Percentiles rank a stretch among this genome's conserved stretches.
Evolutionary conservation across 2,329 filamentous ascomycete genomes (phyloP).

Genomic region (Rutstroemia sp.): DNA sequence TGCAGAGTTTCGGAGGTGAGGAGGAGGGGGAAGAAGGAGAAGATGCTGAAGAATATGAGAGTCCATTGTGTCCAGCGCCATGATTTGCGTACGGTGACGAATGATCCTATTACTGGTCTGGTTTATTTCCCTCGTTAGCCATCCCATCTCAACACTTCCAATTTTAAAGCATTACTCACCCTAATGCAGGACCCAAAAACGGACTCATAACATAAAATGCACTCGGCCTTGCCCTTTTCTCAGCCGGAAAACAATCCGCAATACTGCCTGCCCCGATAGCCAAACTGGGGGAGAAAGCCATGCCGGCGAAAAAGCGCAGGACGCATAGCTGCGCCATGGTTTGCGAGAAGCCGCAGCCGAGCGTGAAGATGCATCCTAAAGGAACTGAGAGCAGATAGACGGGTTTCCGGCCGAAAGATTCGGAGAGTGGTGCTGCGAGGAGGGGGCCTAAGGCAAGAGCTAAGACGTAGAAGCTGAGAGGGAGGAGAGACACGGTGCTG

Average conservation of each 20-base stretch:
- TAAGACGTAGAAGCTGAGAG: conserved; percentile 40
- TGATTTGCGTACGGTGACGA: conserved; percentile 36
- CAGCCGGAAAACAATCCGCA: conserved; percentile 39
- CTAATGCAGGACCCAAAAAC: conserved; percentile 45
- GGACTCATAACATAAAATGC: conserved; percentile 43
- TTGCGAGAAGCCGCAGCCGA: conserved; percentile 56
- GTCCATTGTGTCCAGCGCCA: conserved; percentile 51
- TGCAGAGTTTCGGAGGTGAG: conserved; percentile 36
- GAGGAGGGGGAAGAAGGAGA: conserved; percentile 37
- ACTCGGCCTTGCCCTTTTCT: conserved; percentile 36
- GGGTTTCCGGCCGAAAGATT: conserved; percentile 44
- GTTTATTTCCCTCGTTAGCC: not conserved
- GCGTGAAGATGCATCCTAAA: conserved; percentile 48
- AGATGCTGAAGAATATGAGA: conserved; percentile 40
- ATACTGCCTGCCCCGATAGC: conserved; percentile 43
- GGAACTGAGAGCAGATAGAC: conserved; percentile 38
- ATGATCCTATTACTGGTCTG: conserved; percentile 32
- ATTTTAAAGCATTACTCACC: conserved; percentile 30
- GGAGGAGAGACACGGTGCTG: not conserved
- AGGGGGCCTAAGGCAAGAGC: conserved; percentile 56
- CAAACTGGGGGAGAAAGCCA: conserved; percentile 32
- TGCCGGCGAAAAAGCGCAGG: conserved; percentile 41
- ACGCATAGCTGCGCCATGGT: conserved; percentile 37
- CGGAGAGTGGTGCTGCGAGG: conserved; percentile 51
- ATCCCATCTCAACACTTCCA: not conserved